phyloP scores from a whole-genome alignment of 2,329 filamentous ascomycete genomes.

The Helicocarpus griseus region DNA sequence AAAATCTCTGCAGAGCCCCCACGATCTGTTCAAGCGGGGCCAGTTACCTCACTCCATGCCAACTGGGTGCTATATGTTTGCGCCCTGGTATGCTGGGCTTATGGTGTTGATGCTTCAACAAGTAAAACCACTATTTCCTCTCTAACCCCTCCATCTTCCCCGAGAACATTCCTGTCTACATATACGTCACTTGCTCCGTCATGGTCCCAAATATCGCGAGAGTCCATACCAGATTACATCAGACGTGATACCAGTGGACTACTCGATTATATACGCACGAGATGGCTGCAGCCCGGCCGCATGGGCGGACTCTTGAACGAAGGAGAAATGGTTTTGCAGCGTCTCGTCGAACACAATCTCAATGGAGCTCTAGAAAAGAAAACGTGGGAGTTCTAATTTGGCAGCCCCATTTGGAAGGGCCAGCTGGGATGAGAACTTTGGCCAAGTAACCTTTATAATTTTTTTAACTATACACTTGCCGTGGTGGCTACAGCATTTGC shows the following conservation, averaged over 20 bases:
- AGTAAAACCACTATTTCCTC: background rate
- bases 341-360: conserved; percentile 17
- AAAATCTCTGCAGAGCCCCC: background rate
- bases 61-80: conserved; percentile 26
- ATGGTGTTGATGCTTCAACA: conserved; percentile 14
- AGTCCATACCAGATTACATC: conserved; percentile 11
- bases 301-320: conserved; percentile 28
- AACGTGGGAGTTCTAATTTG: conserved; percentile 19
- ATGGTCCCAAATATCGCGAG: conserved; percentile 12
- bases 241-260: conserved; percentile 19
- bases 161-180: conserved; percentile 16
- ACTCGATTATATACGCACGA: conserved; percentile 21
- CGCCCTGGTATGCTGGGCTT: conserved; percentile 26
- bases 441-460: background rate
- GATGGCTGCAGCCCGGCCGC: conserved; percentile 16
- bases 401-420: background rate
- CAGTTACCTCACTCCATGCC: conserved; percentile 22
- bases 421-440: background rate
- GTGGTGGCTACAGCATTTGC: background rate
- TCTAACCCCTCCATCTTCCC: background rate
- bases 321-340: conserved; percentile 22
- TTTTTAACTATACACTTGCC: background rate
- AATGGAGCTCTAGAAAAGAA: conserved; percentile 13
- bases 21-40: conserved; percentile 4
- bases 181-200: conserved; percentile 13